These are phyloP conservation scores for Yamadazyma blattariae DNA, from an alignment of 1,139 yeast species.

Conservation along the genomic window DNA sequence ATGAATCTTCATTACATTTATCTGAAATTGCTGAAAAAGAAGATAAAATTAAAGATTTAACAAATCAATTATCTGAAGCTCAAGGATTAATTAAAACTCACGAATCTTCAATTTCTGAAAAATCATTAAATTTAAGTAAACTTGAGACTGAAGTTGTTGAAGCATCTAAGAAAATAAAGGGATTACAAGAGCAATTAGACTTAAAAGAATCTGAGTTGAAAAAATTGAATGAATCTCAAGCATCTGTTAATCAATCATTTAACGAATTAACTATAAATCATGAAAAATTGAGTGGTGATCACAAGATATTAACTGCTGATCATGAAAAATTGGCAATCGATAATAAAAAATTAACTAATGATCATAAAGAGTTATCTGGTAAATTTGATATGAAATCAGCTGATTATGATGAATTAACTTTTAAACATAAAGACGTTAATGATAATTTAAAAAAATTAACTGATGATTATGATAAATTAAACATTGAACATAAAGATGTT, in stretches of 20 bases:
- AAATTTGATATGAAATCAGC: neutral
- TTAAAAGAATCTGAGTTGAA: neutral
- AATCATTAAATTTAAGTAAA: neutral
- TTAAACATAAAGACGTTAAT: neutral
- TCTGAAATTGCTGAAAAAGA: neutral
- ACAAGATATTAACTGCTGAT: constrained; percentile 1
- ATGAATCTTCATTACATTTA: neutral
- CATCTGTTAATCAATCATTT: neutral
- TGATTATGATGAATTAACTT: neutral
- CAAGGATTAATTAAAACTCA: constrained; percentile 1
- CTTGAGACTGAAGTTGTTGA: neutral
- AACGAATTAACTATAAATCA: neutral
- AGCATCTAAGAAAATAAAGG: constrained; percentile 1
- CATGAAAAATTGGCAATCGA: neutral
- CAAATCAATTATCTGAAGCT: constrained; percentile 1
- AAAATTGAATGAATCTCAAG: neutral
- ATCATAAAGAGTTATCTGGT: neutral
- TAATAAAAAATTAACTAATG: neutral
- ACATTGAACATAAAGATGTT: neutral
- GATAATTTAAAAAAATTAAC: neutral
- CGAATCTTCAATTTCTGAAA: neutral
- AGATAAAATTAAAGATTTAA: neutral
- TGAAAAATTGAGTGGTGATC: constrained; percentile 1
- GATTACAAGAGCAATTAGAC: neutral
- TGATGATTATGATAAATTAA: neutral